phyloP scores from a whole-genome alignment of 176 grass and related monocot genomes.

The Rhynchospora pubera region DNA sequence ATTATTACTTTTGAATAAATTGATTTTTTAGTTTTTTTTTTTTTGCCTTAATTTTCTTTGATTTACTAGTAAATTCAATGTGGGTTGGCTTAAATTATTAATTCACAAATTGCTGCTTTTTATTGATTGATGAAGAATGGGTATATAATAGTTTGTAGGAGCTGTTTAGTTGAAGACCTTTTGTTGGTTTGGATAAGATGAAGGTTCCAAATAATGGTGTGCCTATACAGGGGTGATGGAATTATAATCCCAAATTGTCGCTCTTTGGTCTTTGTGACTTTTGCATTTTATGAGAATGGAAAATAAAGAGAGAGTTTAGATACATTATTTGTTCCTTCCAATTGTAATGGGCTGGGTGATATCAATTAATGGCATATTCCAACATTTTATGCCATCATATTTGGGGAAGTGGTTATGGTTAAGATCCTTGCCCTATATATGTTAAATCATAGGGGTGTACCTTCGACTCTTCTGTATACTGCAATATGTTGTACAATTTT shows the following conservation, averaged over 20 bases:
- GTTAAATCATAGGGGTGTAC: not conserved
- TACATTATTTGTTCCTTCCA: not conserved
- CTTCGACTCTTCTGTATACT: not conserved
- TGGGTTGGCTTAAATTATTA: not conserved
- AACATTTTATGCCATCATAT: not conserved
- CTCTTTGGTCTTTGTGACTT: not conserved
- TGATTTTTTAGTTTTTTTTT: not conserved
- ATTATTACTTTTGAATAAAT: conserved; percentile 1
- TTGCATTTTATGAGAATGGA: not conserved
- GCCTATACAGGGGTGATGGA: not conserved
- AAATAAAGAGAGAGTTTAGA: not conserved
- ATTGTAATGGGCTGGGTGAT: not conserved
- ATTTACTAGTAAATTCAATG: not conserved
- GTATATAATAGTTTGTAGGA: not conserved
- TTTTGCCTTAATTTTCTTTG: not conserved
- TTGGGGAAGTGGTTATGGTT: not conserved
- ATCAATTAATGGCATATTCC: not conserved
- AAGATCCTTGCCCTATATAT: not conserved
- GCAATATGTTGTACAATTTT: not conserved
- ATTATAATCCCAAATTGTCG: not conserved
- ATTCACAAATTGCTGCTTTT: not conserved
- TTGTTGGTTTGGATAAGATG: not conserved
- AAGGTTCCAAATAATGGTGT: not conserved
- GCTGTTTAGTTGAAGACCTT: not conserved
- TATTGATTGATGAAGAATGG: not conserved